Conservation (phyloP, 2,329 filamentous ascomycete species). For the Ilyonectria destructans region DNA sequence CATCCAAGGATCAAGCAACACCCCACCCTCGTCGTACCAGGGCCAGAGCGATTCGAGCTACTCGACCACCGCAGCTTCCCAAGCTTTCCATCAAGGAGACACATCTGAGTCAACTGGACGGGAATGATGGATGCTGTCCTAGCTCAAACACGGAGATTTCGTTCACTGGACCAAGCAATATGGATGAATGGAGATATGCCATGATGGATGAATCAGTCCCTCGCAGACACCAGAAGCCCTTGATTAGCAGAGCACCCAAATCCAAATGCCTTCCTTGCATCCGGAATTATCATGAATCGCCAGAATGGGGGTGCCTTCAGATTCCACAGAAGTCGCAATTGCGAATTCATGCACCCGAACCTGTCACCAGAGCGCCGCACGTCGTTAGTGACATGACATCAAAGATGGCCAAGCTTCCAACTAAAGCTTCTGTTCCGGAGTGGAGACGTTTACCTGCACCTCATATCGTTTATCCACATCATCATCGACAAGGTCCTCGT, state of each 20-base stretch:
- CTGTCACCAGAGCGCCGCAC: slow-evolving; percentile 10
- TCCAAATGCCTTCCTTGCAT: slow-evolving; percentile 52
- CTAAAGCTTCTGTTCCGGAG: slow-evolving; percentile 33
- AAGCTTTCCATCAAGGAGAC: slow-evolving; percentile 15
- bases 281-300: slow-evolving; percentile 42
- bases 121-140: slow-evolving; percentile 43
- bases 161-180: slow-evolving; percentile 49
- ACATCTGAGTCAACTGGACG: slow-evolving; percentile 51
- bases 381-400: slow-evolving; percentile 29
- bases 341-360: slow-evolving; percentile 3
- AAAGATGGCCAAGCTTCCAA: slow-evolving; percentile 29
- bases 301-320: slow-evolving; percentile 41
- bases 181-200: slow-evolving; percentile 55
- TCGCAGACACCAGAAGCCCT: slow-evolving; percentile 40
- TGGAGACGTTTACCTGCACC: slow-evolving; percentile 25
- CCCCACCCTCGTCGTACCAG: slow-evolving; percentile 14
- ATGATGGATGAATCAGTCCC: slow-evolving; percentile 52
- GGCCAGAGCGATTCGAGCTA: slow-evolving; percentile 30
- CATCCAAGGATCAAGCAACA: slow-evolving; percentile 64
- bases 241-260: slow-evolving; percentile 21
- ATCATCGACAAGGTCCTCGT: background rate
- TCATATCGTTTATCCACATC: slow-evolving; percentile 18
- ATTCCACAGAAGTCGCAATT: slow-evolving; percentile 38
- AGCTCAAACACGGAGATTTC: slow-evolving; percentile 53
- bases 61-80: slow-evolving; percentile 20